Percentiles rank a stretch among this genome's conserved stretches.
Conservation (phyloP, 164 flowering plant species). For the Sedum album region DNA sequence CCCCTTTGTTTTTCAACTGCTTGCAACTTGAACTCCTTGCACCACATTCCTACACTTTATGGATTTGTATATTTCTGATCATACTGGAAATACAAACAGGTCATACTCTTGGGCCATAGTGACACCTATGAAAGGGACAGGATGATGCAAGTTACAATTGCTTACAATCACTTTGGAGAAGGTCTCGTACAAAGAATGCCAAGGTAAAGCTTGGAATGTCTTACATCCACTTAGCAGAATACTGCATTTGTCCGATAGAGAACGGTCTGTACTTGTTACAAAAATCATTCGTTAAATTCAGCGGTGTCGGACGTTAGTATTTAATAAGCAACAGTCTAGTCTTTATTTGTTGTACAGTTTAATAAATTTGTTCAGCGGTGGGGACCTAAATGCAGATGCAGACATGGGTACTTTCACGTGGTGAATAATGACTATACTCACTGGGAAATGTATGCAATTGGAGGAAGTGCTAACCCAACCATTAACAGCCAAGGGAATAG, state of each 20-base stretch:
- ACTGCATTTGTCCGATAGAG: not conserved
- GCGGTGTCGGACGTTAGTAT: not conserved
- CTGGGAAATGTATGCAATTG: slow-evolving; percentile 77
- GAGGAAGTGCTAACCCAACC: slow-evolving; percentile 67
- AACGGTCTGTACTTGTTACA: not conserved
- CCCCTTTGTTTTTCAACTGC: not conserved
- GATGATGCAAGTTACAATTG: slow-evolving; percentile 65
- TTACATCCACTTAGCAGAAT: not conserved
- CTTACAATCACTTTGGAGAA: slow-evolving; percentile 68
- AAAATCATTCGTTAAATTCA: not conserved
- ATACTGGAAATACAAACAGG: slow-evolving; percentile 22
- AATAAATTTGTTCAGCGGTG: not conserved
- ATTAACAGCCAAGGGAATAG: slow-evolving; percentile 73
- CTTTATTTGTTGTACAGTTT: not conserved
- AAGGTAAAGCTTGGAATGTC: slow-evolving; percentile 22
- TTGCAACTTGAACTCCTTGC: not conserved
- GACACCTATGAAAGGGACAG: slow-evolving; percentile 51
- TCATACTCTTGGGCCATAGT: slow-evolving; percentile 61
- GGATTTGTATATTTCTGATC: not conserved
- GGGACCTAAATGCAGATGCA: slow-evolving; percentile 37
- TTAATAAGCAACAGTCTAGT: not conserved
- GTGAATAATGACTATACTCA: slow-evolving; percentile 68
- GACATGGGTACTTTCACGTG: slow-evolving; percentile 66
- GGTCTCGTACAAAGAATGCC: slow-evolving; percentile 77
- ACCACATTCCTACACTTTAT: not conserved